Evolutionary conservation across 1,284 basidiomycete species (phyloP).

Genomic region (Naganishia liquefaciens): DNA sequence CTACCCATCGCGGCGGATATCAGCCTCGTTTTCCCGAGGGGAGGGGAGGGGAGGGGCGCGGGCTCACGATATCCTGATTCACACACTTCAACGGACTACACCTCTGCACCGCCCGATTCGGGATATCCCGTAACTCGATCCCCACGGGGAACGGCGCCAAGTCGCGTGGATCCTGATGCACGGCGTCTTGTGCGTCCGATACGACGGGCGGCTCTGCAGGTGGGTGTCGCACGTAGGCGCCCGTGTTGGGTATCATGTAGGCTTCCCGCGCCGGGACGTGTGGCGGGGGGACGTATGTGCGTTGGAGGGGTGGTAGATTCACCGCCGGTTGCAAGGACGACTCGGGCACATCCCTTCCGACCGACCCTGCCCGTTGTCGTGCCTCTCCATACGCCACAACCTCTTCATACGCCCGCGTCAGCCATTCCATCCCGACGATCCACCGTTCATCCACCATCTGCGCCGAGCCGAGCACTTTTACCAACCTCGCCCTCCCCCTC

Average conservation of each 20-base stretch:
- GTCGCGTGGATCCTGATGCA: conserved; percentile 34
- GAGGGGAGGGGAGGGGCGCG: background rate
- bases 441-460: conserved; percentile 37
- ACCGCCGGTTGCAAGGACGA: no score
- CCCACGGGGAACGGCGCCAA: conserved; percentile 40
- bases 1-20: no score
- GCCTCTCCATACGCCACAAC: conserved; percentile 35
- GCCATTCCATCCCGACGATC: conserved; percentile 40
- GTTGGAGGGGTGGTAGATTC: no score
- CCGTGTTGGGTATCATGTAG: conserved; percentile 3
- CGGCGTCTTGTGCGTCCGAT: conserved; percentile 21
- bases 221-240: background rate
- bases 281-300: conserved; percentile 7
- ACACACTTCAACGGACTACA: conserved; percentile 47
- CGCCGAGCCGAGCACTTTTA: conserved; percentile 39
- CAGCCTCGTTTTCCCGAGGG: no score
- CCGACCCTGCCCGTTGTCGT: background rate
- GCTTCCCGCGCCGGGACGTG: background rate
- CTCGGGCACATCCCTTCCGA: no score
- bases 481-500: conserved; percentile 44
- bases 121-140: conserved; percentile 44
- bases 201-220: conserved; percentile 1
- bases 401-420: conserved; percentile 40
- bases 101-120: conserved; percentile 42
- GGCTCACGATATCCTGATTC: conserved; percentile 53